Evolutionary conservation across 495 filamentous ascomycete species (phyloP).

Genomic region (Tirmania nivea): DNA sequence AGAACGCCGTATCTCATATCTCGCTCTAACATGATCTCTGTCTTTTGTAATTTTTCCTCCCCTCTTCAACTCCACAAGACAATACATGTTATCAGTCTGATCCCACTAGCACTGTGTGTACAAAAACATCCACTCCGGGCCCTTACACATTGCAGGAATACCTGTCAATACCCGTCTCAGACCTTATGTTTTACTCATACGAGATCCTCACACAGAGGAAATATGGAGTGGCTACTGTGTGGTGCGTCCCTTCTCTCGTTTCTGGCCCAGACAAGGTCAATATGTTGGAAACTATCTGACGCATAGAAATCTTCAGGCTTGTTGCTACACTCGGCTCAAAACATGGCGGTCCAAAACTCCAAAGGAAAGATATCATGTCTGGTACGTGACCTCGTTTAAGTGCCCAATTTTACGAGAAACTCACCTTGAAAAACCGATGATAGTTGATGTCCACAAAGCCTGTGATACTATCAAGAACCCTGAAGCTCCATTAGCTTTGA

Average conservation of each 20-base stretch:
- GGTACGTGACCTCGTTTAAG: background rate
- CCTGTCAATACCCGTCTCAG: conserved; percentile 27
- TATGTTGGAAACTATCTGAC: too few species aligned
- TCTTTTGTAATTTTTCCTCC: too few species aligned
- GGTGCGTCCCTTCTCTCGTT: conserved; percentile 32
- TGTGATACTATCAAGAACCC: conserved; percentile 71
- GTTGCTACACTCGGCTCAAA: conserved; percentile 72
- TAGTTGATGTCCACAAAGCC: conserved; percentile 62
- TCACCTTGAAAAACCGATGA: background rate
- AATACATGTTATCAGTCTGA: too few species aligned
- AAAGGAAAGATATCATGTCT: conserved; percentile 67
- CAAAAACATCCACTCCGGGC: too few species aligned
- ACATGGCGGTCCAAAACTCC: conserved; percentile 49
- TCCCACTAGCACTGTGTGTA: too few species aligned
- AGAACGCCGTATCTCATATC: too few species aligned
- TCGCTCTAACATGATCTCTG: too few species aligned
- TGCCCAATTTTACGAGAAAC: background rate
- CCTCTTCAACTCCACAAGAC: too few species aligned
- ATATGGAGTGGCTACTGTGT: conserved; percentile 85
- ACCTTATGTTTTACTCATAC: conserved; percentile 20
- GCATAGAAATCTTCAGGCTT: conserved; percentile 34
- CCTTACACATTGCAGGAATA: too few species aligned
- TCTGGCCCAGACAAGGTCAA: background rate
- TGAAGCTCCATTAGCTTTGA: conserved; percentile 69
- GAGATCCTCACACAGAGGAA: conserved; percentile 58